Base-by-base conservation (phyloP, 1,284 basidiomycete species). In the Irpex sp. region DNA sequence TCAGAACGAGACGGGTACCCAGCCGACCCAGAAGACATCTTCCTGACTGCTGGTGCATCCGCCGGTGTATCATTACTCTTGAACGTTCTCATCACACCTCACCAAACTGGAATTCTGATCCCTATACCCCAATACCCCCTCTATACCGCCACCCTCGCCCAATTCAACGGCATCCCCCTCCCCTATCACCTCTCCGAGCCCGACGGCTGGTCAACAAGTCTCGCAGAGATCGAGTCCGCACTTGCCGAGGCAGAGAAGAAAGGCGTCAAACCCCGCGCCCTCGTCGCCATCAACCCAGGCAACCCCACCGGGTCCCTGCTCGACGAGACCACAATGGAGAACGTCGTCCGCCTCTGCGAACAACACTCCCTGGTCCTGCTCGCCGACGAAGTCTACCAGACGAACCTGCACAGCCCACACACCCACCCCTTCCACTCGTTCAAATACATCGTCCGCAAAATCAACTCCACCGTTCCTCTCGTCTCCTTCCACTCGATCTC, bases 81-180 rank as follows among this genome's bases (percentile, higher is more conserved):
- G 66, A 87, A 87, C 72, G 85, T 93, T 77, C 83, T 96, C 64
- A 88, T 95, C 69, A 77, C 82, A 28, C 79, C 82, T 4, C 81
- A 82, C 16, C 80, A 81, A 19, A 83, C 86, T 57, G 94, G 93
- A 8, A 84, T 96, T 67, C 82, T 96, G 64, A 98, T 99, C 71
- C 96, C 96, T 23, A 98, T 99, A 66, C 96, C 96, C 1, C 96
- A 99, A 79, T 99, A 99, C 74, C 96, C 96, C 0, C 83, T 99
- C 16, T 98, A 98, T 77, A 97, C 95, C 52, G 96, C 96, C 21
- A 90, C 95, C 0, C 87, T 99, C 57, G 91, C 96, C 0, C 88
- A 95, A 69, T 87, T 86, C 74, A 80, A 82, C 55, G 95, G 95
- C 21, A 79, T 84, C n/a, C 79, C 93, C 0, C 78, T 98, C 48